phyloP scores from a whole-genome alignment of 2,329 filamentous ascomycete genomes.

The Fusarium vanettenii region DNA sequence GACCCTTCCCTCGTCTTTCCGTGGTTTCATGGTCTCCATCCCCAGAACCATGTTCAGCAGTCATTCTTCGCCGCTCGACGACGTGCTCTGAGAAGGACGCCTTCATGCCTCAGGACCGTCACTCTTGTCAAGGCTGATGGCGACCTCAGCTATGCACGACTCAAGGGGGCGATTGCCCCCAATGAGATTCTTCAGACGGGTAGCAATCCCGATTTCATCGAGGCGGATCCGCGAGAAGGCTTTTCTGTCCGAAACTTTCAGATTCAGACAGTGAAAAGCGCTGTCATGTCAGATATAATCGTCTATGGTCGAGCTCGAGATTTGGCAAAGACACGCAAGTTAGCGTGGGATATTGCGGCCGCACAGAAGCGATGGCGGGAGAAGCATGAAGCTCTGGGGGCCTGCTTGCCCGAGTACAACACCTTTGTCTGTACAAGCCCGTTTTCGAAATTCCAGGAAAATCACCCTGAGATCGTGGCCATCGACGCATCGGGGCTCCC shows the following conservation, averaged over 20 bases:
- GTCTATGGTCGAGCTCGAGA: slow-evolving; percentile 90
- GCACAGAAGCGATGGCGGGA: slow-evolving; percentile 83
- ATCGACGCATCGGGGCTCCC: slow-evolving; percentile 77
- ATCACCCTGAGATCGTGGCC: slow-evolving; percentile 77
- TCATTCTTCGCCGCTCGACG: slow-evolving; percentile 87
- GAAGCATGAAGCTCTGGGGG: slow-evolving; percentile 67
- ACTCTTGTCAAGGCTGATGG: slow-evolving; percentile 91
- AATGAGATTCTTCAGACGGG: slow-evolving; percentile 77
- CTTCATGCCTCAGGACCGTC: slow-evolving; percentile 79
- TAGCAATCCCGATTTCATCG: slow-evolving; percentile 73
- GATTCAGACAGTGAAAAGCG: slow-evolving; percentile 90
- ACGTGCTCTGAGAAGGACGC: slow-evolving; percentile 75
- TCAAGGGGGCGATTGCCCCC: slow-evolving; percentile 89
- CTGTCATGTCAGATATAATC: slow-evolving; percentile 89
- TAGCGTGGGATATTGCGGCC: slow-evolving; percentile 75
- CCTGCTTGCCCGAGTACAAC: slow-evolving; percentile 76
- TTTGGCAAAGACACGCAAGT: slow-evolving; percentile 67
- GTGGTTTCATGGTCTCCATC: slow-evolving; percentile 94
- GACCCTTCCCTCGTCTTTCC: slow-evolving; percentile 90
- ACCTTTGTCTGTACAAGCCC: slow-evolving; percentile 79
- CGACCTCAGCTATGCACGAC: slow-evolving; percentile 76
- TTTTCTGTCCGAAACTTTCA: slow-evolving; percentile 98
- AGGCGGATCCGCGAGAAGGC: slow-evolving; percentile 87
- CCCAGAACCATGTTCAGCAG: slow-evolving; percentile 87
- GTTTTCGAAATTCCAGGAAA: slow-evolving; percentile 78